Conservation (phyloP, 83 land plant species). For the Isoetes engelmannii region DNA sequence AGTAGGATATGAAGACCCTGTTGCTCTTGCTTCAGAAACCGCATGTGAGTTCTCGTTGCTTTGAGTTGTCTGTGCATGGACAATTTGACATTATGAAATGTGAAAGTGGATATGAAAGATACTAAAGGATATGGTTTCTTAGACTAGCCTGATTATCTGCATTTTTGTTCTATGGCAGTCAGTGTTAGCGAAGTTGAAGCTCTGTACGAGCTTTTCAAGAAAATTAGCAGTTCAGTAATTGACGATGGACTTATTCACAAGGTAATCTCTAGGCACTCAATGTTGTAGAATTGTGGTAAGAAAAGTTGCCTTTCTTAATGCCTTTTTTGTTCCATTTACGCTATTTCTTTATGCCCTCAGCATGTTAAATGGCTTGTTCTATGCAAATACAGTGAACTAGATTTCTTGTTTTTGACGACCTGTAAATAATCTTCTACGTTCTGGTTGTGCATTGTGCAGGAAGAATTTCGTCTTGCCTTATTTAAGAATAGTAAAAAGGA, state of each 20-base stretch:
- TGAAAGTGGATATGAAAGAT: not conserved
- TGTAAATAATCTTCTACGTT: not conserved
- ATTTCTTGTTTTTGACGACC: slow-evolving; percentile 6
- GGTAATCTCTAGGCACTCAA: slow-evolving; percentile 25
- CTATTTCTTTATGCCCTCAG: not conserved
- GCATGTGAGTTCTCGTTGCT: slow-evolving; percentile 45
- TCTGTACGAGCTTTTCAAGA: slow-evolving; percentile 70
- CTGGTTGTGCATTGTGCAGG: slow-evolving; percentile 39
- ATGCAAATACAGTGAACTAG: not conserved
- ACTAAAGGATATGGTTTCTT: not conserved
- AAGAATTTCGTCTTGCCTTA: slow-evolving; percentile 86
- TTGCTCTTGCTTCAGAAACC: slow-evolving; percentile 60
- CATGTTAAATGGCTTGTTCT: slow-evolving; percentile 3
- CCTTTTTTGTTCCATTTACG: slow-evolving; percentile 10
- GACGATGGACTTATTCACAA: slow-evolving; percentile 79
- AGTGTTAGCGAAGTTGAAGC: slow-evolving; percentile 81
- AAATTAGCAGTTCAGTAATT: slow-evolving; percentile 68
- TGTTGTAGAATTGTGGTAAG: not conserved
- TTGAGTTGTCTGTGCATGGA: not conserved
- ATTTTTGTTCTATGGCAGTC: slow-evolving; percentile 38
- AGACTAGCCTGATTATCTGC: not conserved
- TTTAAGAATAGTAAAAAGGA: slow-evolving; percentile 80
- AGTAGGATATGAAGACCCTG: slow-evolving; percentile 66
- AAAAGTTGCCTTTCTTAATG: not conserved
- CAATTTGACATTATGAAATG: not conserved